Evolutionary conservation across 2,329 filamentous ascomycete species (phyloP).

Genomic region (Ophiobolus disseminans): DNA sequence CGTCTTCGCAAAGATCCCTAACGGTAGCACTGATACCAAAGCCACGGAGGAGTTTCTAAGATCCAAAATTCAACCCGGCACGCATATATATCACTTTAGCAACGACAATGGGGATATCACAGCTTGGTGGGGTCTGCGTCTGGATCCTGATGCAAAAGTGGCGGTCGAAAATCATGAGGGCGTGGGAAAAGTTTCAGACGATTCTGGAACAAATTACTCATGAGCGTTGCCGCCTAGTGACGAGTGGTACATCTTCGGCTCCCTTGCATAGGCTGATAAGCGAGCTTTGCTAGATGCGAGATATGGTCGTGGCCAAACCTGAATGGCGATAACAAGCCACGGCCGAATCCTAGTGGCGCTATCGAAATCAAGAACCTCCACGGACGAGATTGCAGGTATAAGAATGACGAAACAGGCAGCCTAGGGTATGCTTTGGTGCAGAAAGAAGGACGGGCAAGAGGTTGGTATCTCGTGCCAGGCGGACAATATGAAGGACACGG

Average conservation of each 20-base stretch:
- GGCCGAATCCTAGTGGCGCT: not conserved
- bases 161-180: constrained; percentile 4
- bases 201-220: constrained; percentile 4
- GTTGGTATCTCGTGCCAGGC: too few species aligned
- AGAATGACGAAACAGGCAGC: too few species aligned
- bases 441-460: too few species aligned
- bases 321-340: not conserved
- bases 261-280: not conserved
- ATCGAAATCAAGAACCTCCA: too few species aligned
- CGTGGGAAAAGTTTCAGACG: constrained; percentile 1
- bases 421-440: too few species aligned
- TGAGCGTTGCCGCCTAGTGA: constrained; percentile 4
- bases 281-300: constrained; percentile 1
- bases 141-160: not conserved
- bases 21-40: constrained; percentile 5
- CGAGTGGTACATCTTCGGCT: not conserved
- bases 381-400: too few species aligned
- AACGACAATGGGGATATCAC: not conserved
- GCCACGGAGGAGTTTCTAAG: constrained; percentile 2
- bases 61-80: constrained; percentile 1
- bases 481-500: too few species aligned
- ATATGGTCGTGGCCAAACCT: constrained; percentile 3
- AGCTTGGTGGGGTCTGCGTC: constrained; percentile 1
- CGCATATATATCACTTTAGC: constrained; percentile 1
- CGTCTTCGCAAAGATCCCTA: constrained; percentile 1